phyloP scores from a whole-genome alignment of 2,329 filamentous ascomycete genomes.

The Phaeosphaeria sp. region DNA sequence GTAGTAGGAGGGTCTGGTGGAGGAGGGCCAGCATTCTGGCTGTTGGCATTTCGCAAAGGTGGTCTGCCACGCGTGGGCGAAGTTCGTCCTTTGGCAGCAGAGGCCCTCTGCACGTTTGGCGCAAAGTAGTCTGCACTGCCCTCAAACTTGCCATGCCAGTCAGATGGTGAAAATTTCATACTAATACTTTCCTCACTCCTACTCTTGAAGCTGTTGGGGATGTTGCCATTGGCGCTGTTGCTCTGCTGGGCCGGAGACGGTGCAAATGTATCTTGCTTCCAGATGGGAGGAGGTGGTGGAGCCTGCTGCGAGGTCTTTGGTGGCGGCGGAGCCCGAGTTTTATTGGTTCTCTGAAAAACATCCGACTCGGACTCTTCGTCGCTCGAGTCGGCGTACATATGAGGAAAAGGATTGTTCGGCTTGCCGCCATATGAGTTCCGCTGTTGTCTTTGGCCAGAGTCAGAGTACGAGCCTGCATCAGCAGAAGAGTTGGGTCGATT shows the following conservation, averaged over 20 bases:
- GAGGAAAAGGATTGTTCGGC: conserved; percentile 27
- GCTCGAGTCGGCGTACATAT: conserved; percentile 42
- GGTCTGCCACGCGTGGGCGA: conserved; percentile 42
- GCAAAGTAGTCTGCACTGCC: conserved; percentile 53
- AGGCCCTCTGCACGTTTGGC: conserved; percentile 34
- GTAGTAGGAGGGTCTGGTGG: conserved; percentile 1
- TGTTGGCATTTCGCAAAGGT: conserved; percentile 22
- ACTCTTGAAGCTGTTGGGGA: conserved; percentile 48
- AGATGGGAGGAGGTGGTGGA: conserved; percentile 21
- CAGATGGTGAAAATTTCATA: conserved; percentile 55
- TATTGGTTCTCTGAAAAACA: conserved; percentile 20
- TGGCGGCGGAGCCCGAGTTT: conserved; percentile 21
- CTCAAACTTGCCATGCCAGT: conserved; percentile 55
- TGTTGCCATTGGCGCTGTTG: conserved; percentile 21
- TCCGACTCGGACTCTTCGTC: conserved; percentile 38
- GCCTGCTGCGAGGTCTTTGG: conserved; percentile 20
- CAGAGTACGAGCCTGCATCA: conserved; percentile 36
- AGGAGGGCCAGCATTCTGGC: not conserved
- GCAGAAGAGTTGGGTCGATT: conserved; percentile 29
- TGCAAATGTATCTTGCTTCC: conserved; percentile 21
- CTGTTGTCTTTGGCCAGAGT: conserved; percentile 38
- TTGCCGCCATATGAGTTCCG: conserved; percentile 33
- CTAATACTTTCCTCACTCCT: conserved; percentile 58
- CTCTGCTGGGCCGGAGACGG: conserved; percentile 22
- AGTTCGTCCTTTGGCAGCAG: conserved; percentile 30